A percentile compares a stretch with the other conserved stretches of the same genome.
These are phyloP conservation scores for Detonula confervacea DNA, from an alignment of 352 stramenopile species.

Conservation along the genomic window DNA sequence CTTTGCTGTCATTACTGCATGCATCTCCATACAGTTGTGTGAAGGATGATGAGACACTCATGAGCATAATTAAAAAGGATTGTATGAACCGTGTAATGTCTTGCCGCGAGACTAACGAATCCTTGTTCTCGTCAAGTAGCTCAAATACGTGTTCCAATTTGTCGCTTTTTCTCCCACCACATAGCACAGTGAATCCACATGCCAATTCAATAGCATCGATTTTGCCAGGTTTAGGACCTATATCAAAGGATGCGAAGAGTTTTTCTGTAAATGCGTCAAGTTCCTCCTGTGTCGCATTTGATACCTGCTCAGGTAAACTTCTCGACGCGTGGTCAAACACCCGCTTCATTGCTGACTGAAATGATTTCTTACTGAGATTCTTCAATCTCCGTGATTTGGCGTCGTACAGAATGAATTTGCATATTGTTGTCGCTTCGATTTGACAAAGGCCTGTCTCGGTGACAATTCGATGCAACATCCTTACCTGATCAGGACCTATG, in stretches of 20 bases:
- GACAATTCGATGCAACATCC: constrained; percentile 69
- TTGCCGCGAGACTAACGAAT: constrained; percentile 89
- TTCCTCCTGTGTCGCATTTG: constrained; percentile 50
- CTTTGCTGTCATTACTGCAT: constrained; percentile 84
- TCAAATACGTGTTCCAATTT: constrained; percentile 88
- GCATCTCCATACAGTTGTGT: constrained; percentile 59
- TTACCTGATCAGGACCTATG: constrained; percentile 70
- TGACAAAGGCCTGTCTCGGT: constrained; percentile 68
- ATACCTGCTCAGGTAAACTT: constrained; percentile 9
- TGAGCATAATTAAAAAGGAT: constrained; percentile 93
- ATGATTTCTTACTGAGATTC: constrained; percentile 67
- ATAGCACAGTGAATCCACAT: constrained; percentile 85
- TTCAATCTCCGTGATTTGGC: constrained; percentile 31
- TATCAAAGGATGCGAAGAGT: constrained; percentile 80
- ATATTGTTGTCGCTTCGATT: constrained; percentile 66
- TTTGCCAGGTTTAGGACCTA: constrained; percentile 50
- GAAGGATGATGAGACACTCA: constrained; percentile 80
- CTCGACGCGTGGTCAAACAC: constrained; percentile 44
- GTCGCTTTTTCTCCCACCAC: constrained; percentile 87
- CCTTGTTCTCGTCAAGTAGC: constrained; percentile 86
- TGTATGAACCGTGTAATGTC: constrained; percentile 93
- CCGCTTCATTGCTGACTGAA: constrained; percentile 68
- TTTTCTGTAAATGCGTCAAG: constrained; percentile 64
- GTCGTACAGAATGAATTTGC: constrained; percentile 70
- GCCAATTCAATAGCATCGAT: constrained; percentile 75